Percentiles rank a stretch among this genome's conserved stretches.
These are phyloP conservation scores for Centella asiatica DNA, from an alignment of 129 eudicot species.

Conservation along the genomic window DNA sequence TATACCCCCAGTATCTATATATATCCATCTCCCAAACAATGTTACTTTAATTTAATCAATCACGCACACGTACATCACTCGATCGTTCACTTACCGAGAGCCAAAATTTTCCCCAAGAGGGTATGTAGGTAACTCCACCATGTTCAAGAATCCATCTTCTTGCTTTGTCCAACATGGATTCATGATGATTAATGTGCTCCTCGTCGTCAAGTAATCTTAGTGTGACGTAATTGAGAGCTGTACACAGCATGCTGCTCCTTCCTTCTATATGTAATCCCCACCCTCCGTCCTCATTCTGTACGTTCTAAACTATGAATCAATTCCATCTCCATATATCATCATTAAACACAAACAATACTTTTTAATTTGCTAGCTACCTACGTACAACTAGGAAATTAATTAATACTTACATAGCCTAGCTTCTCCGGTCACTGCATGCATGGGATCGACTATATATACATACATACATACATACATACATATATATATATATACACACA, in stretches of 20 bases:
- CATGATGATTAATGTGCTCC: slow-evolving; percentile 74
- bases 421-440: too few species aligned
- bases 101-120: slow-evolving; percentile 99
- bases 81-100: slow-evolving; percentile 59
- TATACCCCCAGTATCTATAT: slow-evolving; percentile 87
- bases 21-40: too few species aligned
- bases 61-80: too few species aligned
- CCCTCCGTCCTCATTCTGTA: slow-evolving; percentile 92
- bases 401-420: too few species aligned
- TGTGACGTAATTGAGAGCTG: slow-evolving; percentile 75
- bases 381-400: too few species aligned
- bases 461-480: too few species aligned
- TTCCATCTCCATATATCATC: not conserved
- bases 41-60: too few species aligned
- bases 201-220: slow-evolving; percentile 94
- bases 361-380: too few species aligned
- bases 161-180: slow-evolving; percentile 86
- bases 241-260: slow-evolving; percentile 93
- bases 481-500: too few species aligned
- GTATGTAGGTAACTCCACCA: slow-evolving; percentile 83
- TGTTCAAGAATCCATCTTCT: slow-evolving; percentile 87
- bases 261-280: slow-evolving; percentile 99
- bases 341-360: not conserved
- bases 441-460: too few species aligned
- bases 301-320: slow-evolving; percentile 10